These are phyloP conservation scores for Cutaneotrichosporon curvatum DNA, from an alignment of 1,284 basidiomycete species.

Conservation along the genomic window DNA sequence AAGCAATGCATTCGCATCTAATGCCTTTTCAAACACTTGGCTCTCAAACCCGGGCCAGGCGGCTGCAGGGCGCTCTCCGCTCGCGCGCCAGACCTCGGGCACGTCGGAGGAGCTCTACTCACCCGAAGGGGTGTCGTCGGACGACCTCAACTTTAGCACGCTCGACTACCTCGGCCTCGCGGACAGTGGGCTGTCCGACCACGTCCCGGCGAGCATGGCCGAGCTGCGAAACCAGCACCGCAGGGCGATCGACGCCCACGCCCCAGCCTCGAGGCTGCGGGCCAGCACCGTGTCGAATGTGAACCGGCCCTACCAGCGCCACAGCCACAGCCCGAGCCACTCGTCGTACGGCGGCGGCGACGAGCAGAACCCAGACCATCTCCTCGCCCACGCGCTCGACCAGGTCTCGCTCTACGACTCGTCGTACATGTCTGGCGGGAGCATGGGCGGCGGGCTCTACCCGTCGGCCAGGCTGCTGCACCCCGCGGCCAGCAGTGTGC, in stretches of 20 bases:
- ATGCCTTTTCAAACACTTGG: constrained; percentile 82
- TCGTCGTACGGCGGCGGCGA: constrained; percentile 62
- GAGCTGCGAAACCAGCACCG: constrained; percentile 80
- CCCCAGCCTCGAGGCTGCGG: constrained; percentile 62
- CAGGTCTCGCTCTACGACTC: constrained; percentile 37
- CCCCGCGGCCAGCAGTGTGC: constrained; percentile 15
- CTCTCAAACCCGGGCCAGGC: constrained; percentile 52
- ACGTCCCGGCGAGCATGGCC: constrained; percentile 68
- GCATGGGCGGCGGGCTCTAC: constrained; percentile 7
- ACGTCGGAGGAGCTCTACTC: constrained; percentile 60
- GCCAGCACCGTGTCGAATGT: constrained; percentile 82
- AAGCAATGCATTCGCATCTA: constrained; percentile 78
- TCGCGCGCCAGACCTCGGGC: constrained; percentile 20
- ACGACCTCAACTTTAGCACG: constrained; percentile 85
- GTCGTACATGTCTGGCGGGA: constrained; percentile 1
- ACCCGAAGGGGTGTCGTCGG: constrained; percentile 43
- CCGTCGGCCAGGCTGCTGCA: constrained; percentile 14
- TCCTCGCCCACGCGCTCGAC: constrained; percentile 32
- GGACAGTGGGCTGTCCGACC: constrained; percentile 25
- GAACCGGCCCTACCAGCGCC: constrained; percentile 58
- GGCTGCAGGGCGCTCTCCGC: constrained; percentile 24
- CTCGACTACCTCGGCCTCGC: constrained; percentile 91
- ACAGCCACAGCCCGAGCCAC: constrained; percentile 9
- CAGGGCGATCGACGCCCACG: constrained; percentile 65
- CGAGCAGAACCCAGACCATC: constrained; percentile 51